A percentile compares a stretch with the other conserved stretches of the same genome.
Evolutionary conservation across 2,329 filamentous ascomycete species (phyloP).

Genomic region (Cercospora sp.): DNA sequence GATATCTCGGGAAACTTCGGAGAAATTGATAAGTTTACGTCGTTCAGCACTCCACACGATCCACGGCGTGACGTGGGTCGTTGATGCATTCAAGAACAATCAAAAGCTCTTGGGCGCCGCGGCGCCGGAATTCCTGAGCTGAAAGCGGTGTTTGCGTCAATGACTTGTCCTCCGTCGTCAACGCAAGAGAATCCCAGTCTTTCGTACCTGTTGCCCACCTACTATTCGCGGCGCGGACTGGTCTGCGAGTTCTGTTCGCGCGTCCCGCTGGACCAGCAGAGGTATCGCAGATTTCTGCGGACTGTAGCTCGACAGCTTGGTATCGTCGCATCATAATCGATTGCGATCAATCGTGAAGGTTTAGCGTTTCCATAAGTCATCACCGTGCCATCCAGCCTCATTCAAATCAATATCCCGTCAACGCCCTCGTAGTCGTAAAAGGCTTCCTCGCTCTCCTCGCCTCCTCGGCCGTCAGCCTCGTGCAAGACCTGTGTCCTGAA

Average conservation of each 20-base stretch:
- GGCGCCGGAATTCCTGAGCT: background rate
- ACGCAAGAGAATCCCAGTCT: background rate
- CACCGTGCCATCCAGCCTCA: background rate
- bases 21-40: constrained; percentile 1
- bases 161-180: background rate
- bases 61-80: background rate
- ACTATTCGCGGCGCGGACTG: background rate
- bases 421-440: constrained; percentile 12
- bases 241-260: background rate
- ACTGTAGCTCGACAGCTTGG: background rate
- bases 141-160: background rate
- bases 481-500: background rate
- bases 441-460: constrained; percentile 9
- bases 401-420: constrained; percentile 3
- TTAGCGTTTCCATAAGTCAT: background rate
- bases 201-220: background rate
- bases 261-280: background rate
- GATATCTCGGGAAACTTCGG: constrained; percentile 1
- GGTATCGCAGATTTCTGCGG: background rate
- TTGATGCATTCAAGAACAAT: background rate
- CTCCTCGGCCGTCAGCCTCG: background rate
- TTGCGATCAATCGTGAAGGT: background rate
- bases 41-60: background rate
- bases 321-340: background rate
- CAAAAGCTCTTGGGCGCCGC: background rate